These are phyloP conservation scores for Wallacemonas sp. DNA, from an alignment of 208 protist genomes.

Conservation along the genomic window DNA sequence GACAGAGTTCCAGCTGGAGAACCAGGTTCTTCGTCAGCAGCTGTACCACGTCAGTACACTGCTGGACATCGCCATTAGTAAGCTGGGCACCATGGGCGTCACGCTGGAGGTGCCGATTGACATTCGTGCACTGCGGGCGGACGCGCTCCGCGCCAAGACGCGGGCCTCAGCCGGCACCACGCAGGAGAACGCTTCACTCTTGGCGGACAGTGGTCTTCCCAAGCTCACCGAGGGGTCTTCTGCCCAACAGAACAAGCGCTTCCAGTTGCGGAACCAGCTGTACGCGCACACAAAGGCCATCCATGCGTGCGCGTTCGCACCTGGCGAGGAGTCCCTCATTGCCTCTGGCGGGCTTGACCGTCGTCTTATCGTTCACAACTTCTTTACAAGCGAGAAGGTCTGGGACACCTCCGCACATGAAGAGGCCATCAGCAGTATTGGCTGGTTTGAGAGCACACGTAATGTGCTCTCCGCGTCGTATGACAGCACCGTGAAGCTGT, in stretches of 20 bases:
- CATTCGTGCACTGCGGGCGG: constrained; percentile 67
- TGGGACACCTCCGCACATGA: constrained; percentile 67
- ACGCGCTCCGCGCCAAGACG: constrained; percentile 30
- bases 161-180: constrained; percentile 23
- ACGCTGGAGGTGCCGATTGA: constrained; percentile 73
- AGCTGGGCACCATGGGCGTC: constrained; percentile 69
- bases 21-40: constrained; percentile 73
- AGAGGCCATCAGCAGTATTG: constrained; percentile 70
- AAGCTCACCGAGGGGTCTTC: background rate
- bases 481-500: constrained; percentile 84
- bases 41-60: constrained; percentile 76
- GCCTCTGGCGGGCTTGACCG: constrained; percentile 78
- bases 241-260: constrained; percentile 27
- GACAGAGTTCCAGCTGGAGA: constrained; percentile 71
- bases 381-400: constrained; percentile 65
- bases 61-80: constrained; percentile 86
- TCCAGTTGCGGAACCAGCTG: constrained; percentile 67
- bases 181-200: constrained; percentile 16
- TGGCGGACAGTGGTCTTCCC: constrained; percentile 8
- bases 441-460: constrained; percentile 77
- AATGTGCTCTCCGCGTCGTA: constrained; percentile 80
- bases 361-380: constrained; percentile 79
- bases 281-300: constrained; percentile 81
- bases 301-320: constrained; percentile 75
- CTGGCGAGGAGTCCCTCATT: constrained; percentile 57